A percentile compares a stretch with the other conserved stretches of the same genome.
These are phyloP conservation scores for Apostasia ramifera DNA, from an alignment of 106 monocot genomes.

Conservation along the genomic window DNA sequence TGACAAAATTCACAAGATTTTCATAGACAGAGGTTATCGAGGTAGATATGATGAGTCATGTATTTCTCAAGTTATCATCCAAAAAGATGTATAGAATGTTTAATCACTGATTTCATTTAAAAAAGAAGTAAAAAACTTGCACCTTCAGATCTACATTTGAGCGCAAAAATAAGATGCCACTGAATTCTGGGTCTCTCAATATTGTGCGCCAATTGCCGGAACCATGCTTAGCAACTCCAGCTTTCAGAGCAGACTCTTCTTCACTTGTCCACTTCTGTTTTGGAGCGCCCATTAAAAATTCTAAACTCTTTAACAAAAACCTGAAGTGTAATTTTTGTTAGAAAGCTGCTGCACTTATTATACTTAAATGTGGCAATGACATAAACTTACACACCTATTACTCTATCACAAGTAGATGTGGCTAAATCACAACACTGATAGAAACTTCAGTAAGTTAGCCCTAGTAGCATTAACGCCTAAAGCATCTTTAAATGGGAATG, in stretches of 20 bases:
- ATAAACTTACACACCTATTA: too few relatives aligned
- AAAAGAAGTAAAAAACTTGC: neutral
- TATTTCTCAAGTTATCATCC: neutral
- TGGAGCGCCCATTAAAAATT: conserved; percentile 61
- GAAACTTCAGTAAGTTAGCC: too few relatives aligned
- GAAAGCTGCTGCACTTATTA: too few relatives aligned
- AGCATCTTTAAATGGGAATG: too few relatives aligned
- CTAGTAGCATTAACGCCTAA: too few relatives aligned
- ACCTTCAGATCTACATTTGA: conserved; percentile 95
- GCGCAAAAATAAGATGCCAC: conserved; percentile 40
- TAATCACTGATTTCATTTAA: neutral
- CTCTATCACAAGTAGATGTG: too few relatives aligned
- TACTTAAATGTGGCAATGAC: too few relatives aligned
- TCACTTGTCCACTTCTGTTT: conserved; percentile 80
- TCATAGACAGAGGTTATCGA: neutral
- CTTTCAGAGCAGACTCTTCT: conserved; percentile 75
- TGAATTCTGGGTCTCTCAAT: conserved; percentile 73
- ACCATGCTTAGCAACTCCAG: conserved; percentile 68
- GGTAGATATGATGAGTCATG: neutral
- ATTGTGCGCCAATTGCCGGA: conserved; percentile 82
- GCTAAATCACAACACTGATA: too few relatives aligned
- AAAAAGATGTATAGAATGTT: too few relatives aligned
- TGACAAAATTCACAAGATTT: neutral
- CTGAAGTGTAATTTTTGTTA: too few relatives aligned
- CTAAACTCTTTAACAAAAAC: too few relatives aligned